These are phyloP conservation scores for Glycine soja DNA, from an alignment of 306 rosid genomes.

Conservation along the genomic window DNA sequence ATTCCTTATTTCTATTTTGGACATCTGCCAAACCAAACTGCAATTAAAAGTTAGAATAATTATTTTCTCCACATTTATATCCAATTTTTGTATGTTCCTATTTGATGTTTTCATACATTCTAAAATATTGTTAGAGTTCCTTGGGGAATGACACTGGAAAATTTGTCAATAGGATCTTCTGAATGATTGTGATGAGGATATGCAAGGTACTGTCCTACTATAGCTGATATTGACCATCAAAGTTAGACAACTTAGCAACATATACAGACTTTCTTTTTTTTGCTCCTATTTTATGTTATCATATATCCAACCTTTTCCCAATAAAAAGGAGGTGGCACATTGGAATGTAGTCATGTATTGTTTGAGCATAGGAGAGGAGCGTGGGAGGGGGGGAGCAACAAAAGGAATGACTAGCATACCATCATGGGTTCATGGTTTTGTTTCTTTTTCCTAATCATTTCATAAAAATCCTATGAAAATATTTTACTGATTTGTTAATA, in stretches of 20 bases:
- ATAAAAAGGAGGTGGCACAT: not conserved
- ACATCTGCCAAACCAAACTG: not conserved
- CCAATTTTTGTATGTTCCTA: not conserved
- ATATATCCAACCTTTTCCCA: not conserved
- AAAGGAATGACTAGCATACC: not conserved
- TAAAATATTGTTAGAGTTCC: constrained; percentile 56
- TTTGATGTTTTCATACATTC: not conserved
- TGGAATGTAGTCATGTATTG: not conserved
- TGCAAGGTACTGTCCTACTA: constrained; percentile 67
- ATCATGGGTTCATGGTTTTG: not conserved
- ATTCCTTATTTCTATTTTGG: constrained; percentile 19
- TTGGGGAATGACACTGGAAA: constrained; percentile 51
- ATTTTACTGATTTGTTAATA: not conserved
- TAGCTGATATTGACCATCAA: constrained; percentile 63
- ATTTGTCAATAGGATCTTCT: constrained; percentile 57
- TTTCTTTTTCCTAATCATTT: not conserved
- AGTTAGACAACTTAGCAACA: constrained; percentile 61
- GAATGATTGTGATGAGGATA: constrained; percentile 69
- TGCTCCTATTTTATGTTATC: not conserved
- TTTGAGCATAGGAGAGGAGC: not conserved
- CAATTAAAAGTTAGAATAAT: not conserved
- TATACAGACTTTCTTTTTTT: constrained; percentile 44
- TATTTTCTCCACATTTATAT: not conserved
- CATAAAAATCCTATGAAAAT: not conserved
- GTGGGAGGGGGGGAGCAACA: not conserved